Percentiles rank a stretch among this genome's conserved stretches.
Evolutionary conservation across 768 basidiomycete species (phyloP).

Genomic region (Trametes coccinea): DNA sequence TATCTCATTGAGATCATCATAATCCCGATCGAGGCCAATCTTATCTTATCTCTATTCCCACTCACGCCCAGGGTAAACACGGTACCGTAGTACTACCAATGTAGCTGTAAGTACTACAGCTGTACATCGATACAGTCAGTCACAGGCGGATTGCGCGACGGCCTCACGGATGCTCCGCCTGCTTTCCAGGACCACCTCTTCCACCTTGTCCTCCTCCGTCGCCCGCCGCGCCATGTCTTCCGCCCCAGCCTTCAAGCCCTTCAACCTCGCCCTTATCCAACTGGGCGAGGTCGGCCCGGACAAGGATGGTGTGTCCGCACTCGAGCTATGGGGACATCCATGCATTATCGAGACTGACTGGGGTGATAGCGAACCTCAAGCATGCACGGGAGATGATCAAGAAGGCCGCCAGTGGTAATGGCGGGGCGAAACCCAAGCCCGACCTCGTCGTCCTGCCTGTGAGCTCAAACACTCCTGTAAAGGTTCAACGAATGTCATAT

Average conservation of each 20-base stretch:
- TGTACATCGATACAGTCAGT: too few species aligned
- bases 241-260: slow-evolving; percentile 57
- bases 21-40: too few species aligned
- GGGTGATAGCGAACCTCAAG: slow-evolving; percentile 57
- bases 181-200: background rate
- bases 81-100: too few species aligned
- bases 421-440: slow-evolving; percentile 52
- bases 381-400: slow-evolving; percentile 81
- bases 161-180: slow-evolving; percentile 13
- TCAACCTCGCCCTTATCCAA: slow-evolving; percentile 88
- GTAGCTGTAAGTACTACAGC: too few species aligned
- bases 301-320: slow-evolving; percentile 47
- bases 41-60: too few species aligned
- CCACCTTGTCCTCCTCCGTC: background rate
- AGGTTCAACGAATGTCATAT: too few species aligned
- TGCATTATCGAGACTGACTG: background rate
- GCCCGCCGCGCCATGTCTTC: slow-evolving; percentile 20
- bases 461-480: slow-evolving; percentile 26
- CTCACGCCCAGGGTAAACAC: too few species aligned
- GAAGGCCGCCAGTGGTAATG: slow-evolving; percentile 54
- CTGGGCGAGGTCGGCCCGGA: slow-evolving; percentile 71
- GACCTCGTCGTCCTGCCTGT: slow-evolving; percentile 86
- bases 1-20: too few species aligned
- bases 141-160: background rate
- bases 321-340: background rate